Evolutionary conservation across 2,329 filamentous ascomycete genomes (phyloP).

Genomic region (Cadophora sp.): DNA sequence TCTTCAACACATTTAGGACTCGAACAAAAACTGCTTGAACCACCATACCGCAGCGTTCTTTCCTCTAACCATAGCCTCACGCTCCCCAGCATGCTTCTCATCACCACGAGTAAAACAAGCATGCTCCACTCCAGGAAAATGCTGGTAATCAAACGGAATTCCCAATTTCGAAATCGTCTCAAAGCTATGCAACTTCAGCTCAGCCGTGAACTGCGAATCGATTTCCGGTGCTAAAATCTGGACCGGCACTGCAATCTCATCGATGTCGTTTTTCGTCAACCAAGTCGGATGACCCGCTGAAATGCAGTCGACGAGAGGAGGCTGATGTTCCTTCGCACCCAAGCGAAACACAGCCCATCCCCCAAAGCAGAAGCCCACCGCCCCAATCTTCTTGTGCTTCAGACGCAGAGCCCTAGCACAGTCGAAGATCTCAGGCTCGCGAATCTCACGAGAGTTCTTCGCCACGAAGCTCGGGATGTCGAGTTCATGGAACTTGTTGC

Average conservation of each 20-base stretch:
- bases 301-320: conserved; percentile 48
- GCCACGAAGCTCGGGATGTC: conserved; percentile 29
- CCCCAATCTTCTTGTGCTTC: conserved; percentile 28
- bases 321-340: conserved; percentile 25
- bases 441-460: conserved; percentile 27
- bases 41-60: conserved; percentile 56
- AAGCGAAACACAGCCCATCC: conserved; percentile 34
- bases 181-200: conserved; percentile 54
- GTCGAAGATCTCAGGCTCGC: conserved; percentile 32
- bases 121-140: conserved; percentile 58
- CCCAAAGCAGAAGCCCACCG: conserved; percentile 35
- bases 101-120: conserved; percentile 53
- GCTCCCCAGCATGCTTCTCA: conserved; percentile 47
- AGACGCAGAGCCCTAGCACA: conserved; percentile 23
- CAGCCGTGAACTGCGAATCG: conserved; percentile 51
- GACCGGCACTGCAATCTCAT: conserved; percentile 53
- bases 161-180: conserved; percentile 47
- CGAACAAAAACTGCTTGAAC: conserved; percentile 44
- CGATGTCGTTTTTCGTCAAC: conserved; percentile 53
- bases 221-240: conserved; percentile 59
- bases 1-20: background rate
- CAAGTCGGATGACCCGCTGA: conserved; percentile 40
- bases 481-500: conserved; percentile 42
- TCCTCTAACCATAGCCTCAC: conserved; percentile 52
- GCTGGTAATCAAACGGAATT: conserved; percentile 55